These are phyloP conservation scores for Penicillium crustosum DNA, from an alignment of 2,329 filamentous ascomycete species.

Conservation along the genomic window DNA sequence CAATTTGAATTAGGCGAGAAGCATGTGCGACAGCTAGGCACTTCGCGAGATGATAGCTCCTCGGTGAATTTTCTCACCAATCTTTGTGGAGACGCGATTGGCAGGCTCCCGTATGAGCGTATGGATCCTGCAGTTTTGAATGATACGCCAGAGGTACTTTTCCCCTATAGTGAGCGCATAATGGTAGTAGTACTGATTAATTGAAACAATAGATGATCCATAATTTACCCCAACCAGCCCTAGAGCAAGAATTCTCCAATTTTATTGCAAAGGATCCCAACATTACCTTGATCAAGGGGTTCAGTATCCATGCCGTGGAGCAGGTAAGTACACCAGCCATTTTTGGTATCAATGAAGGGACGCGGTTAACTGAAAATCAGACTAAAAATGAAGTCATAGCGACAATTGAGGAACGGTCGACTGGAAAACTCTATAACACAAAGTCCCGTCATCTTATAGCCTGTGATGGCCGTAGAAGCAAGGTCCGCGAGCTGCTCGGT, in stretches of 20 bases:
- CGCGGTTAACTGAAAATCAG: not conserved
- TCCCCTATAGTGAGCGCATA: too few species aligned
- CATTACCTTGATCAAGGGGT: slow-evolving; percentile 1
- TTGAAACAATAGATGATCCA: slow-evolving; percentile 7
- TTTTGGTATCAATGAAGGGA: not conserved
- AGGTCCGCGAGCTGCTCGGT: slow-evolving; percentile 32
- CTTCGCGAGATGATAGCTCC: slow-evolving; percentile 33
- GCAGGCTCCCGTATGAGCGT: slow-evolving; percentile 32
- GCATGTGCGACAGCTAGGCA: slow-evolving; percentile 31
- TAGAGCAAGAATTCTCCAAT: slow-evolving; percentile 9
- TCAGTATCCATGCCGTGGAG: slow-evolving; percentile 6
- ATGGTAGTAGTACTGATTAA: not conserved
- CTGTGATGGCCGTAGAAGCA: slow-evolving; percentile 38
- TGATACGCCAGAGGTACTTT: slow-evolving; percentile 36
- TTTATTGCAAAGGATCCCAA: slow-evolving; percentile 4
- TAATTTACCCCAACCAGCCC: slow-evolving; percentile 16
- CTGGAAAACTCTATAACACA: slow-evolving; percentile 23
- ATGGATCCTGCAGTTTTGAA: slow-evolving; percentile 30
- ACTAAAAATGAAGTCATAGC: slow-evolving; percentile 3
- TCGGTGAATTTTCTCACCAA: slow-evolving; percentile 42
- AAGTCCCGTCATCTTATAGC: slow-evolving; percentile 36
- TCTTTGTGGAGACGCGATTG: slow-evolving; percentile 35
- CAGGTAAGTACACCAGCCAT: not conserved
- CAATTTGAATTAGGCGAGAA: slow-evolving; percentile 22
- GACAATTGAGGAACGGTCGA: slow-evolving; percentile 3